Base-by-base conservation (phyloP, 306 rosid genomes). In the Vigna reflexopilosa region DNA sequence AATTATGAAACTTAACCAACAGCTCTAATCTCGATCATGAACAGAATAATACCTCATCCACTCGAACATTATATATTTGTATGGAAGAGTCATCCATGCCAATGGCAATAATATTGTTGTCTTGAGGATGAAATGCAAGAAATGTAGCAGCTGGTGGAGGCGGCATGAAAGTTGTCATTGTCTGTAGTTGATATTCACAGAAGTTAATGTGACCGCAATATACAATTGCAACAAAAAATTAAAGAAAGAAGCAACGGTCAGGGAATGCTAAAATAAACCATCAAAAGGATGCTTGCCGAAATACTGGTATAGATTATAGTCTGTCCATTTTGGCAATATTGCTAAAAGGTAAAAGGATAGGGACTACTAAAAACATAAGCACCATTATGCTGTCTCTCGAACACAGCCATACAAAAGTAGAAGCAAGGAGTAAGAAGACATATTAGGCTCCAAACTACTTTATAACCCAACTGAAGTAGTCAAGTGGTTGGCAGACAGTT, bases 91-190 rank as follows among this genome's bases (percentile, higher is more conserved):
- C 99, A 17, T 96, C 99, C 99, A 93, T 96, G 86, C 99, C 99
- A 76, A 96, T 93, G 59, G 99, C 99, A 79, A 96, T 93, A 59
- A 96, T 91, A 87, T 96, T 96, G 83, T 96, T 96, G 87, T 96
- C 99, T 83, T 93, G 98, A 63, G 99, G 99, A 85, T 96, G 99
- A 85, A 96, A 96, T 32, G 98, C 99, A 79, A 96, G 91, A 86
- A 89, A 93, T 70, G 99, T 96, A 63, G 99, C 99, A 73, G 96
- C 99, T 52, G 99, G 99, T 38, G 99, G 99, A 11, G 99, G 98
- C 13, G 98, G 90, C 99, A 96, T 96, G 82, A 96, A 96, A 65
- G 98, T 93, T 65, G 99, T 96, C 99, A 96, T 96, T 55, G 97
- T 96, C 99, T 96, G 94, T 88, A 86, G 66, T 59, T 61, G 75